phyloP scores from a whole-genome alignment of 257 asterid species.

The Fraxinus pennsylvanica region DNA sequence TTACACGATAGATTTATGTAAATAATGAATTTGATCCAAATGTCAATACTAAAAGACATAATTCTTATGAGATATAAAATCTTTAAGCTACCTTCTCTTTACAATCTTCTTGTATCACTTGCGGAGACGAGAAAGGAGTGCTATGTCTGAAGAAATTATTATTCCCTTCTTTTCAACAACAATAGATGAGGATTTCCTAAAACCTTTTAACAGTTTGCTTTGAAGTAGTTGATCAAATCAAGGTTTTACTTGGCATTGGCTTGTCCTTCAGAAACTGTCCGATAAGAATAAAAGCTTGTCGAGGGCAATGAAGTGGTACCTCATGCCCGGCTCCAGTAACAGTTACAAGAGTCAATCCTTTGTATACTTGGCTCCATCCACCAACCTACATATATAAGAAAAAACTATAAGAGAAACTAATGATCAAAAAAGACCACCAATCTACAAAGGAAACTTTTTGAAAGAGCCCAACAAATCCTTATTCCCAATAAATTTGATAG shows the following conservation, averaged over 20 bases:
- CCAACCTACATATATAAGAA: slow-evolving; percentile 61
- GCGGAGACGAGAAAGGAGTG: background rate
- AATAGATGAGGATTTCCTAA: background rate
- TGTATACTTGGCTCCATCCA: slow-evolving; percentile 96
- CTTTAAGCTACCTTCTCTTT: background rate
- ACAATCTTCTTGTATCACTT: slow-evolving; percentile 3
- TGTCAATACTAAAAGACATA: background rate
- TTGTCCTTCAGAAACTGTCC: slow-evolving; percentile 70
- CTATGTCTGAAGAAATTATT: background rate
- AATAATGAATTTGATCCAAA: slow-evolving; percentile 17
- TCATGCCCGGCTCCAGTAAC: slow-evolving; percentile 96
- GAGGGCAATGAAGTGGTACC: slow-evolving; percentile 97
- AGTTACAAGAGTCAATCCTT: slow-evolving; percentile 85
- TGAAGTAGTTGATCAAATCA: background rate
- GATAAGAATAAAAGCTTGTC: slow-evolving; percentile 80
- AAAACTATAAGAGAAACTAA: background rate
- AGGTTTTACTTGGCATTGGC: slow-evolving; percentile 57
- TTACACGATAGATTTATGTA: background rate
- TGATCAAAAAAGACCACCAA: background rate
- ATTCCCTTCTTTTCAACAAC: background rate
- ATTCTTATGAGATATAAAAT: background rate
- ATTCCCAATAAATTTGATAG: background rate
- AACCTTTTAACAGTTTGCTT: slow-evolving; percentile 2
- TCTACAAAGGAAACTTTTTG: background rate
- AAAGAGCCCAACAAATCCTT: background rate